phyloP scores from a whole-genome alignment of 148 eudicot genomes.

The Amaranthus palmeri region DNA sequence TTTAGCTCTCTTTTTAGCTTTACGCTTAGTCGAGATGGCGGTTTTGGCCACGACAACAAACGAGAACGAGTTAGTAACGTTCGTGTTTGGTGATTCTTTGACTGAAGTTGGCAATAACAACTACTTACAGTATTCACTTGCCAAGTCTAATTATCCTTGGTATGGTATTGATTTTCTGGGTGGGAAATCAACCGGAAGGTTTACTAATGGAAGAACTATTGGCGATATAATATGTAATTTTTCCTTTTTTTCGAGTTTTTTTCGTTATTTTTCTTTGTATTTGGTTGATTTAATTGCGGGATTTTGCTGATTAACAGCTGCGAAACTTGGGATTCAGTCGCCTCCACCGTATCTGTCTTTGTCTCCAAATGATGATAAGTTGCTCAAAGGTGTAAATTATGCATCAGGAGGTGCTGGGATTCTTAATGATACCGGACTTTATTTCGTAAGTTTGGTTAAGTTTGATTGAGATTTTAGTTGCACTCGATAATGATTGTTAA shows the following conservation, averaged over 20 bases:
- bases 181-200: slow-evolving; percentile 77
- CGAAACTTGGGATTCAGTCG: slow-evolving; percentile 62
- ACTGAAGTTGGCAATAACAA: slow-evolving; percentile 96
- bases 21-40: neutral
- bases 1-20: neutral
- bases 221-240: slow-evolving; percentile 77
- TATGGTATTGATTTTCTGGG: slow-evolving; percentile 73
- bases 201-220: slow-evolving; percentile 86
- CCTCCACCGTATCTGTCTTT: slow-evolving; percentile 86
- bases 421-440: slow-evolving; percentile 86
- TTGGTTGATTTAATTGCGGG: neutral
- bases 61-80: slow-evolving; percentile 38
- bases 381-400: slow-evolving; percentile 79
- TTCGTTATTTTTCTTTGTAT: neutral
- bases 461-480: neutral
- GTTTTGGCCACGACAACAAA: slow-evolving; percentile 1
- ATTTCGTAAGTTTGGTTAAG: slow-evolving; percentile 45
- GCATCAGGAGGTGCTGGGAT: slow-evolving; percentile 99
- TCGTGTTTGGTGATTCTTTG: slow-evolving; percentile 88
- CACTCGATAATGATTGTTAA: neutral
- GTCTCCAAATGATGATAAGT: slow-evolving; percentile 46
- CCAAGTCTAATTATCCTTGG: slow-evolving; percentile 69
- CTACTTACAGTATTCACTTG: slow-evolving; percentile 62
- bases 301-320: slow-evolving; percentile 39
- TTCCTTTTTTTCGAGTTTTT: neutral